phyloP scores from a whole-genome alignment of 2,329 filamentous ascomycete genomes.

The Cladobotryum mycophilum region DNA sequence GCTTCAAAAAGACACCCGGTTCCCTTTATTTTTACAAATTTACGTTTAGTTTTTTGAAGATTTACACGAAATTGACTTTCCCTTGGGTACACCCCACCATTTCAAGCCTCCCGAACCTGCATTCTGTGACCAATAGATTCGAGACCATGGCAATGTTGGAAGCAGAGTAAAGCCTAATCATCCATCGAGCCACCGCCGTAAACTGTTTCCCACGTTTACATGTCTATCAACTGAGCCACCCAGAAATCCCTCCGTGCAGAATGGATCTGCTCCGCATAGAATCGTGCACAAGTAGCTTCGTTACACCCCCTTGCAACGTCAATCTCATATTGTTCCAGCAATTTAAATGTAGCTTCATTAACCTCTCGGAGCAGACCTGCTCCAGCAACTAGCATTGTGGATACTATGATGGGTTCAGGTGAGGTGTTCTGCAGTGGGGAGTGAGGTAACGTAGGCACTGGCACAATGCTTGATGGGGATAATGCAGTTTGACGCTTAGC shows the following conservation, averaged over 20 bases:
- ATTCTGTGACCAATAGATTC: background rate
- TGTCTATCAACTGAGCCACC: conserved; percentile 18
- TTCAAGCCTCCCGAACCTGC: too few species aligned
- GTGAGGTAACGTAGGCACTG: background rate
- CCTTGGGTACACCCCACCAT: too few species aligned
- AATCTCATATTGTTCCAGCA: conserved; percentile 29
- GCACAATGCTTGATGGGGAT: background rate
- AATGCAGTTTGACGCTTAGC: background rate
- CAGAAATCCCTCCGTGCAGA: conserved; percentile 25
- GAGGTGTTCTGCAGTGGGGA: background rate
- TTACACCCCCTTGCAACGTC: conserved; percentile 22
- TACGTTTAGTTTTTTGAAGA: too few species aligned
- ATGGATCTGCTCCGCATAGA: conserved; percentile 26
- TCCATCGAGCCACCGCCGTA: background rate
- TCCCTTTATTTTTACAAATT: too few species aligned
- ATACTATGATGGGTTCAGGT: background rate
- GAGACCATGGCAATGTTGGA: background rate
- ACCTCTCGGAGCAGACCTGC: conserved; percentile 18
- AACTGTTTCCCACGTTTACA: background rate
- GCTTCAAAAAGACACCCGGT: too few species aligned
- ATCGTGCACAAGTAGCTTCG: conserved; percentile 19
- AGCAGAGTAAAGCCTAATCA: background rate
- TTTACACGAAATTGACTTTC: too few species aligned
- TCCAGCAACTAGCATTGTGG: conserved; percentile 21
- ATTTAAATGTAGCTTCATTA: conserved; percentile 18